Base-by-base conservation (phyloP, 179 eudicot species). In the Beta corolliflora region DNA sequence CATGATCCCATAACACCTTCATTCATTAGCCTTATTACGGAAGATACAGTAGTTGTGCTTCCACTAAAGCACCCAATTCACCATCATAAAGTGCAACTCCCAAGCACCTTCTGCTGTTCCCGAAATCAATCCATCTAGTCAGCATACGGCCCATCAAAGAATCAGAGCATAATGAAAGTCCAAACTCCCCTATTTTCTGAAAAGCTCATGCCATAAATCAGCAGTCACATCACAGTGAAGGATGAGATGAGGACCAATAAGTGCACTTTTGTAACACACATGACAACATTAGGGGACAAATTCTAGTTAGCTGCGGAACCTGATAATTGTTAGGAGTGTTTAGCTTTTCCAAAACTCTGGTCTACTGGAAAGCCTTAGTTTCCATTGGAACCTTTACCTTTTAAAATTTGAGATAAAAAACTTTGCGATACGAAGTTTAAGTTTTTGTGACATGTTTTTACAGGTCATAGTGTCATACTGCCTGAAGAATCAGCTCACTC, bases 11-110 rank as follows among this genome's bases (percentile, higher is more conserved):
- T 23, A 36, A 67, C 9, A 18, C 29, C 16, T n/a, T 29, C 56
- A 3, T 31, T 7, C 31, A 9, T 71, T 71, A 45, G 29, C 16
- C 5, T 45, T 44, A 44, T 69, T 9, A 21, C 2, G 15, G 6
- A 71, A 71, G 55, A 19, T 7, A 9, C 48, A 48, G 41, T 12
- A 1, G 14, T 9, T 48, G 10, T 71, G 75, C 9, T 71, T 29
- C 75, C n/a, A 71, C 58, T n/a, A n/a, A n/a, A 46, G 56, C 56
- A 46, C 56, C 75, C 58, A n/a, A 71, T 7, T 71, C 13, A 44
- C 72, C 16, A 21, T 41, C 72, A 36, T 41, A 67, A 67, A 36
- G 48, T 67, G 21, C 9, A 67, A 67, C 36, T 48, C 15, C 29
- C 1, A 23, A 21, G 16, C 21, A 50, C 59, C 59, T 50, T 72